These are phyloP conservation scores for Acanthochlamys bracteata DNA, from an alignment of 106 monocot genomes.

Conservation along the genomic window DNA sequence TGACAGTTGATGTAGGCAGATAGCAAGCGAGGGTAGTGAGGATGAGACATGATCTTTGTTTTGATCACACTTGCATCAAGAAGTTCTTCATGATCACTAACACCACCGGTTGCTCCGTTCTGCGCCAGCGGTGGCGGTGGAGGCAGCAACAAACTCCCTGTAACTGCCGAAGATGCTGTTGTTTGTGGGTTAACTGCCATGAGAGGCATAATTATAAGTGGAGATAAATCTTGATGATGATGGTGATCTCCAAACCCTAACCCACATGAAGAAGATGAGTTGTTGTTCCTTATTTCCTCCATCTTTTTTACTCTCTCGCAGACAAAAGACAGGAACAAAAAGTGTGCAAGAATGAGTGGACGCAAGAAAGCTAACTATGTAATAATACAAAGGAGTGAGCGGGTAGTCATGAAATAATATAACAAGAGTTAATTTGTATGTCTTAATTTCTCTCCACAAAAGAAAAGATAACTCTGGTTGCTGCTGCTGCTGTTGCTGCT, in stretches of 20 bases:
- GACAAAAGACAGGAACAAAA: no score
- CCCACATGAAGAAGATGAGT: not conserved
- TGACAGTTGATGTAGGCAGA: constrained; percentile 63
- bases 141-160: constrained; percentile 9
- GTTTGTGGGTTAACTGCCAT: constrained; percentile 9
- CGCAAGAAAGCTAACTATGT: no score
- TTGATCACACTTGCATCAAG: constrained; percentile 27
- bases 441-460: no score
- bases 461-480: no score
- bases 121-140: constrained; percentile 2
- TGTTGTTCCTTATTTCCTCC: constrained; percentile 6
- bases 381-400: no score
- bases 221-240: constrained; percentile 10
- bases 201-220: constrained; percentile 58
- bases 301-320: not conserved
- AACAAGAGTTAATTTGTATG: no score
- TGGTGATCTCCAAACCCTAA: constrained; percentile 32
- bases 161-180: not conserved
- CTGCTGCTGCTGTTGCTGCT: no score
- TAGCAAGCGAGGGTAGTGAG: constrained; percentile 60
- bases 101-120: not conserved
- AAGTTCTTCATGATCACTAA: not conserved
- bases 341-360: no score
- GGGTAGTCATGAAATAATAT: no score
- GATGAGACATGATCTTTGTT: constrained; percentile 73